Percentiles rank a stretch among this genome's conserved stretches.
Conservation (phyloP, 164 flowering plant species). For the Piper longum region DNA sequence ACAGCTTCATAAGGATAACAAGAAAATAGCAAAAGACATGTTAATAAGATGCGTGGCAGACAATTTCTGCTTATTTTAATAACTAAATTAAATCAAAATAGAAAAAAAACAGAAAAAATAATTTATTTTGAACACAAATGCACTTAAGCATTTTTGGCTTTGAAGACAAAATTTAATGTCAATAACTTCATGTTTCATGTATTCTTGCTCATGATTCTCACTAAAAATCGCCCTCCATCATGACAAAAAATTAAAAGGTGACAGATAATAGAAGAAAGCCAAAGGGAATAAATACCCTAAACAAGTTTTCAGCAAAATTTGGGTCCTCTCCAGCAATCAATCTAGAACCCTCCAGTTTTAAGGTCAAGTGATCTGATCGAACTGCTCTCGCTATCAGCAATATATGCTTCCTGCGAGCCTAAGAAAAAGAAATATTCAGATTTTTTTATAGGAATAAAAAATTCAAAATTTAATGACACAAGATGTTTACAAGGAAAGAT, state of each 20-base stretch:
- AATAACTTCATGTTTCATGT: too few species aligned
- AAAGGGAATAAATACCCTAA: slow-evolving; percentile 35
- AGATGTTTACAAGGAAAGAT: slow-evolving; percentile 49
- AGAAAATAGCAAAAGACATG: background rate
- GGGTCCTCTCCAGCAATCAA: slow-evolving; percentile 91
- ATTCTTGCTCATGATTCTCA: too few species aligned
- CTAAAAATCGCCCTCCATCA: background rate
- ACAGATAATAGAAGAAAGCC: background rate
- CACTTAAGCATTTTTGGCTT: too few species aligned
- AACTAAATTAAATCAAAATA: too few species aligned
- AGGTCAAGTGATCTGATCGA: slow-evolving; percentile 77
- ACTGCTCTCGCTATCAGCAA: slow-evolving; percentile 99
- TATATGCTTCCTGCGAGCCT: slow-evolving; percentile 56
- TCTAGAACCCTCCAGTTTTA: slow-evolving; percentile 81
- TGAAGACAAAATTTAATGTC: too few species aligned
- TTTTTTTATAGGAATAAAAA: slow-evolving; percentile 2
- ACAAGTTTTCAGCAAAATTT: slow-evolving; percentile 69
- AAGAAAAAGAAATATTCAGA: background rate
- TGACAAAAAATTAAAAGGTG: background rate
- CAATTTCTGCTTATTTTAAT: too few species aligned
- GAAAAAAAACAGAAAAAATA: too few species aligned
- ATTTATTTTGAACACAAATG: too few species aligned
- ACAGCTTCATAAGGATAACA: too few species aligned
- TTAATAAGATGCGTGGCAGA: too few species aligned
- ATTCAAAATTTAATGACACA: background rate